Conservation (phyloP, 2,329 filamentous ascomycete species). For the Monosporascus sp. region DNA sequence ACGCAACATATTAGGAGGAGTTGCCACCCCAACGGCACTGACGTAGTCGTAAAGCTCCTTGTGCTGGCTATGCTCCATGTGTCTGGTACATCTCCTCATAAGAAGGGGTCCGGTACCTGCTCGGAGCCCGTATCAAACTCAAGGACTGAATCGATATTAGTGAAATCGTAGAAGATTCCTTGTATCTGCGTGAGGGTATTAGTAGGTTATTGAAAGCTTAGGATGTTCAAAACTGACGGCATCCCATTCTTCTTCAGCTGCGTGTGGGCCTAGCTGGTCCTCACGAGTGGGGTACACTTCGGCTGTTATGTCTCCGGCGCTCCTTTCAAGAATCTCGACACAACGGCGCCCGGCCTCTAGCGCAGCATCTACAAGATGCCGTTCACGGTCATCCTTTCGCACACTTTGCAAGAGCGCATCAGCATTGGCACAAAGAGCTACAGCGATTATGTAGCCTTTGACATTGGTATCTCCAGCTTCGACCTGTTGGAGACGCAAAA, state of each 20-base stretch:
- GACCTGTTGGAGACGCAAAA: constrained; percentile 36
- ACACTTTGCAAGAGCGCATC: constrained; percentile 34
- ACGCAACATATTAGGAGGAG: too few species aligned
- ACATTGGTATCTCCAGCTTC: constrained; percentile 48
- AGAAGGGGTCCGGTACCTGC: neutral
- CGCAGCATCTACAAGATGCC: constrained; percentile 31
- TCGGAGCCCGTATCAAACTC: constrained; percentile 1
- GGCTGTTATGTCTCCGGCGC: constrained; percentile 11
- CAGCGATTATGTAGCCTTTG: constrained; percentile 44
- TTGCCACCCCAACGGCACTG: too few species aligned
- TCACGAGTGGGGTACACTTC: constrained; percentile 17
- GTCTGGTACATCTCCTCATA: too few species aligned
- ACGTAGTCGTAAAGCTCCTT: too few species aligned
- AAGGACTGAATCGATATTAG: constrained; percentile 17
- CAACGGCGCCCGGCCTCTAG: constrained; percentile 30
- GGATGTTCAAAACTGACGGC: constrained; percentile 15
- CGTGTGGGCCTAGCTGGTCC: constrained; percentile 18
- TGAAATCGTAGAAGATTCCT: constrained; percentile 19
- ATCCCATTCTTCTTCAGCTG: constrained; percentile 34
- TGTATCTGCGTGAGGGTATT: constrained; percentile 7
- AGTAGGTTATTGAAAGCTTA: constrained; percentile 1
- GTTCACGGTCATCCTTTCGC: constrained; percentile 27
- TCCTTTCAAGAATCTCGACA: constrained; percentile 29
- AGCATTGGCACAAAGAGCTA: constrained; percentile 35
- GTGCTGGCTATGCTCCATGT: too few species aligned